Evolutionary conservation across 768 basidiomycete genomes (phyloP).

Genomic region (Guyanaporus albipodus): DNA sequence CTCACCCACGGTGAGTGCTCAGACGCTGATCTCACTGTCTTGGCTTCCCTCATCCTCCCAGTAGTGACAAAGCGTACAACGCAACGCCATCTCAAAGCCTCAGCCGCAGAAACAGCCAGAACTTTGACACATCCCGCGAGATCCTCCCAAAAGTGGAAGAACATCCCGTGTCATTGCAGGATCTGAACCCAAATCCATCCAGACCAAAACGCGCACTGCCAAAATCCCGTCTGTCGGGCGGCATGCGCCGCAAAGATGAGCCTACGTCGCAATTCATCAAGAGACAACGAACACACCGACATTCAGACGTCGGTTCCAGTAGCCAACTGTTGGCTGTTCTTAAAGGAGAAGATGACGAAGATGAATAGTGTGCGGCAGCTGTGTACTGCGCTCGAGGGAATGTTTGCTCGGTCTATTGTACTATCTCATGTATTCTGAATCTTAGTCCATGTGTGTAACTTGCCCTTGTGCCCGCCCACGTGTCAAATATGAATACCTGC

Average conservation of each 20-base stretch:
- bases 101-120: conserved; percentile 9
- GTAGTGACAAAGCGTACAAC: conserved; percentile 7
- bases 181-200: not conserved
- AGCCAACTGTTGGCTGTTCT: not conserved
- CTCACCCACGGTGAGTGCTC: conserved; percentile 12
- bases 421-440: conserved; percentile 6
- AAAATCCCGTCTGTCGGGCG: conserved; percentile 14
- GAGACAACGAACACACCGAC: conserved; percentile 23
- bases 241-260: conserved; percentile 4
- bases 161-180: conserved; percentile 11
- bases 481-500: too few species aligned
- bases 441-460: not conserved
- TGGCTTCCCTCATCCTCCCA: not conserved
- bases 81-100: conserved; percentile 1
- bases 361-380: conserved; percentile 4
- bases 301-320: conserved; percentile 15
- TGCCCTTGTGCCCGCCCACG: too few species aligned
- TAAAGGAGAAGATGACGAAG: conserved; percentile 16
- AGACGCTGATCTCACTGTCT: not conserved
- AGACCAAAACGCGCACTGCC: conserved; percentile 30
- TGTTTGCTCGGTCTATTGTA: not conserved
- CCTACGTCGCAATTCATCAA: conserved; percentile 10
- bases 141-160: conserved; percentile 24
- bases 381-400: not conserved
- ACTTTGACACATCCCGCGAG: conserved; percentile 8